Base-by-base conservation (phyloP, 139 green algal species). In the Micromonas pusilla region DNA sequence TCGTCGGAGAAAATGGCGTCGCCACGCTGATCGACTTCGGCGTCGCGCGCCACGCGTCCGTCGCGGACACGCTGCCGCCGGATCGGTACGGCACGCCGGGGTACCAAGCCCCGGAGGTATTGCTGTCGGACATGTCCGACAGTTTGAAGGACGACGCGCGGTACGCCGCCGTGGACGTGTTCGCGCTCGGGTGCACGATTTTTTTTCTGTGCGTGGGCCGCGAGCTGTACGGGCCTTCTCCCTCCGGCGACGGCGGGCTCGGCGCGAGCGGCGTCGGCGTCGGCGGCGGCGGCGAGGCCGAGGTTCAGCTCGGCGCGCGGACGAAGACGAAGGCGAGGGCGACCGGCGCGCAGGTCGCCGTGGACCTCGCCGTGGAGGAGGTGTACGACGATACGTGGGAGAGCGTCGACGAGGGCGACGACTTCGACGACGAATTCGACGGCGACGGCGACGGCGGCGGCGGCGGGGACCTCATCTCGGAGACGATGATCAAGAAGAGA, bases 21-120 rank as follows among this genome's bases (percentile, higher is more conserved):
- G 89, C 98, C 30, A 99, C 97, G 86, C 90, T 99, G 37, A 98
- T 95, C 74, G 96, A 99, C 87, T 99, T 99, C 84, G 96, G 96
- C 39, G 91, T 83, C 72, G 96, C 96, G n/a, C 23, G 33, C 34
- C 32, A 54, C 19, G 31, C 33, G 33, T 36, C 28, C 3, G 57
- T 76, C 25, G 5, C 28, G 34, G 70, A 76, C 34, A 9, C 4
- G 25, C 64, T 52, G 3, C 33, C 25, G 32, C 19, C 26, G 19
- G 31, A 28, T 13, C 25, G 39, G 52, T 78, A 78, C 57, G 72
- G 72, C 6, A 78, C 72, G 32, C 72, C 72, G 30, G 72, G 72
- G 28, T 78, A 78, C 34, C 72, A 78, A 62, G 36, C 68, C 25
- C 68, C 68, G 3, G 68, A 75, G 53, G 4, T 75, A 21, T 63